A percentile compares a stretch with the other conserved stretches of the same genome.
phyloP scores from a whole-genome alignment of 768 basidiomycete species.

The Boletus sp. region DNA sequence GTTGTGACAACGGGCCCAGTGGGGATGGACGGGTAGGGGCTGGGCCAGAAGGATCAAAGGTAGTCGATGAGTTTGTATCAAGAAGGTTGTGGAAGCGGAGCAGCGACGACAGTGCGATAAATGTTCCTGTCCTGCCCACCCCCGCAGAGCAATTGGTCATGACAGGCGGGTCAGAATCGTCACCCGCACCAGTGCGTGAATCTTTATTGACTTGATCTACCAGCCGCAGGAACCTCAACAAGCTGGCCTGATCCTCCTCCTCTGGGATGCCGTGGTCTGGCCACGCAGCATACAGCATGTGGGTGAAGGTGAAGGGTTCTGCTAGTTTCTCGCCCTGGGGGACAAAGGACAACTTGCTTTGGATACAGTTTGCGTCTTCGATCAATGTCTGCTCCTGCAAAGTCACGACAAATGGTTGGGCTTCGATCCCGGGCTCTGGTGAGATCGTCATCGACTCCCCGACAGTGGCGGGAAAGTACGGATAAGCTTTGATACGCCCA shows the following conservation, averaged over 20 bases:
- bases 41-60: conserved; percentile 22
- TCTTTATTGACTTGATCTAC: conserved; percentile 62
- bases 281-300: conserved; percentile 74
- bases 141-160: conserved; percentile 87
- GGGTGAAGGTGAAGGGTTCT: conserved; percentile 54
- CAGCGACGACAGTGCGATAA: conserved; percentile 76
- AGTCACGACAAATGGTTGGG: conserved; percentile 54
- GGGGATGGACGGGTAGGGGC: conserved; percentile 42
- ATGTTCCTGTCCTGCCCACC: conserved; percentile 82
- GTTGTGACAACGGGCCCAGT: conserved; percentile 53
- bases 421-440: conserved; percentile 42
- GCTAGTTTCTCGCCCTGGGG: conserved; percentile 31
- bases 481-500: conserved; percentile 68
- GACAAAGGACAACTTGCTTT: conserved; percentile 56
- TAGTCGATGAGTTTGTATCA: conserved; percentile 24
- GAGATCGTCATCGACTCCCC: conserved; percentile 49
- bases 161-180: conserved; percentile 67
- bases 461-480: conserved; percentile 65
- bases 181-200: conserved; percentile 19
- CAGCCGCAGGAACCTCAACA: conserved; percentile 61
- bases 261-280: conserved; percentile 83
- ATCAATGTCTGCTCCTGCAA: conserved; percentile 45
- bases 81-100: conserved; percentile 59
- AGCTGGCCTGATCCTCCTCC: conserved; percentile 51
- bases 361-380: conserved; percentile 56